Evolutionary conservation across 768 basidiomycete genomes (phyloP).

Genomic region (Boletus sp.): DNA sequence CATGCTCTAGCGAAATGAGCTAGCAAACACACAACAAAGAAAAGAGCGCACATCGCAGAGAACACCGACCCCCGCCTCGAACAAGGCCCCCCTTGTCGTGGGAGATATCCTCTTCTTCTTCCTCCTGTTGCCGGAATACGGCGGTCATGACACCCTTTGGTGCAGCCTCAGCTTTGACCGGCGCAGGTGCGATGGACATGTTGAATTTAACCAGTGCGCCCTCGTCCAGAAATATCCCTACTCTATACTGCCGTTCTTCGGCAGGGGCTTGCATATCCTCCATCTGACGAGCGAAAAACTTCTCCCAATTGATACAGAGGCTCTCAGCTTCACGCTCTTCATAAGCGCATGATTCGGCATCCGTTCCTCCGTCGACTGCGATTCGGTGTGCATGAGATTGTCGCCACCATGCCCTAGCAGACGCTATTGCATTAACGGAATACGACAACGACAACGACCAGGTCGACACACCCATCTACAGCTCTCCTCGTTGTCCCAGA

Average conservation of each 20-base stretch:
- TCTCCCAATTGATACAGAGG: constrained; percentile 85
- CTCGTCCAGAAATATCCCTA: constrained; percentile 86
- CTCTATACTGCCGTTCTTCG: constrained; percentile 86
- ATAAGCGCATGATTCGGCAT: constrained; percentile 74
- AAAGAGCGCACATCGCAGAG: constrained; percentile 67
- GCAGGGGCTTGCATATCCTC: constrained; percentile 92
- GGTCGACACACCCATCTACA: constrained; percentile 68
- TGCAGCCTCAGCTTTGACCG: constrained; percentile 44
- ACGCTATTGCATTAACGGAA: not conserved
- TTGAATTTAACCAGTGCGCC: constrained; percentile 89
- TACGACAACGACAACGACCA: not conserved
- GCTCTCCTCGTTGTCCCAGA: constrained; percentile 92
- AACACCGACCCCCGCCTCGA: constrained; percentile 82
- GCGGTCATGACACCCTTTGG: constrained; percentile 49
- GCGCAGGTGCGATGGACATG: constrained; percentile 59
- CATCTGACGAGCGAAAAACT: constrained; percentile 91
- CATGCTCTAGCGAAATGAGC: constrained; percentile 49
- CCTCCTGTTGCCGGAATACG: constrained; percentile 79
- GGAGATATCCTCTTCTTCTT: constrained; percentile 78
- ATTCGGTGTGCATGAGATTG: constrained; percentile 66
- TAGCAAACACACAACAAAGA: constrained; percentile 9
- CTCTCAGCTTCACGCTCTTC: constrained; percentile 88
- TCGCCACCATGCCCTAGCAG: constrained; percentile 78
- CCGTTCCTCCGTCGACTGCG: constrained; percentile 75
- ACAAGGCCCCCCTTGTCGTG: constrained; percentile 72